These are phyloP conservation scores for Cystofilobasidium bisporidii DNA, from an alignment of 768 basidiomycete genomes.

Conservation along the genomic window DNA sequence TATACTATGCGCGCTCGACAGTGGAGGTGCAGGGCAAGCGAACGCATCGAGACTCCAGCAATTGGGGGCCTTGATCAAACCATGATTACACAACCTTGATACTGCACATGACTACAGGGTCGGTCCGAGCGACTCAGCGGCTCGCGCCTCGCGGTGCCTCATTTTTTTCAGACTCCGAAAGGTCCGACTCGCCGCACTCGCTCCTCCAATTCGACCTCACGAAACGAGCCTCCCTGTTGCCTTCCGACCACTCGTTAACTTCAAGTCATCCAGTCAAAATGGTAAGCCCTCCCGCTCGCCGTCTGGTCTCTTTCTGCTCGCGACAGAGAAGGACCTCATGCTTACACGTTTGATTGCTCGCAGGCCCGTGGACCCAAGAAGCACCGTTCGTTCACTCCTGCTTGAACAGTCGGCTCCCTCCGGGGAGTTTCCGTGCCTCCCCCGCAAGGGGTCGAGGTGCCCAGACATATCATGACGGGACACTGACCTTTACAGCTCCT, in stretches of 20 bases:
- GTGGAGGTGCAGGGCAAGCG: no score
- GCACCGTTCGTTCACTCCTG: slow-evolving; percentile 46
- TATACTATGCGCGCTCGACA: no score
- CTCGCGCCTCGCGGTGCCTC: no score
- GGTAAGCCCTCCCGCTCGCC: neutral
- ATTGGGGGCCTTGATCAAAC: no score
- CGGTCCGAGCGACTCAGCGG: no score
- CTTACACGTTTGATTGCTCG: neutral
- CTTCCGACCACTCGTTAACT: slow-evolving; percentile 1
- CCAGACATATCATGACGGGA: slow-evolving; percentile 2
- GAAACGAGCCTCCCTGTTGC: neutral
- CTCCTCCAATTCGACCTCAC: neutral
- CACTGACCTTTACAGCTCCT: neutral
- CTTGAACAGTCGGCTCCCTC: neutral
- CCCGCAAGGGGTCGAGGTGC: neutral
- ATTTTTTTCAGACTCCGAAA: no score
- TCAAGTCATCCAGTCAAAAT: slow-evolving; percentile 9
- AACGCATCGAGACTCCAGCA: no score
- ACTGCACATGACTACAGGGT: no score
- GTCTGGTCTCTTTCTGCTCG: neutral
- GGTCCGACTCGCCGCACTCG: neutral
- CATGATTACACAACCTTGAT: no score
- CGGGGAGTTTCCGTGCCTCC: neutral
- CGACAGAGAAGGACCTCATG: neutral
- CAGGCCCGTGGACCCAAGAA: slow-evolving; percentile 98